Evolutionary conservation across 495 filamentous ascomycete genomes (phyloP).

Genomic region (Penicillium samsonianum): DNA sequence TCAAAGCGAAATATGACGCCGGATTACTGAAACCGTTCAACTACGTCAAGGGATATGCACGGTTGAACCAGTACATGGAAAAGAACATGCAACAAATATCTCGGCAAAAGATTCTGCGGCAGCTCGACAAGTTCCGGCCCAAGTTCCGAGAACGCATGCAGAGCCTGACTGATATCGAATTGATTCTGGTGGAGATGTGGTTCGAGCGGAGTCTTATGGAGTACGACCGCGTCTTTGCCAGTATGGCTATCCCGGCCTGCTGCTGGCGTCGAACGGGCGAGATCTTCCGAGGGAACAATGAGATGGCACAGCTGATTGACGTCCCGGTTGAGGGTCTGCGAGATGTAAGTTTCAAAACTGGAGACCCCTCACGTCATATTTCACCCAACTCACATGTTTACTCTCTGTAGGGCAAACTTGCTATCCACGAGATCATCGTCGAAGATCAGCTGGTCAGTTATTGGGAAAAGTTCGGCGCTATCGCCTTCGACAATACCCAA

Average conservation of each 20-base stretch:
- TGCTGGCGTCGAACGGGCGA: constrained; percentile 97
- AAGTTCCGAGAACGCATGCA: constrained; percentile 97
- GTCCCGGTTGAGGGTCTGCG: constrained; percentile 87
- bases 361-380: neutral
- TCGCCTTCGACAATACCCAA: constrained; percentile 94
- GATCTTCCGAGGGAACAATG: constrained; percentile 96
- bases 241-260: constrained; percentile 97
- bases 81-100: constrained; percentile 74
- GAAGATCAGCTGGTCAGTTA: constrained; percentile 95
- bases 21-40: constrained; percentile 95
- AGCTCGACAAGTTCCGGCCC: constrained; percentile 88
- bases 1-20: constrained; percentile 93
- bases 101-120: constrained; percentile 83
- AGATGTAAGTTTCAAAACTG: constrained; percentile 64
- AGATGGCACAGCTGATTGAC: constrained; percentile 96
- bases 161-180: constrained; percentile 82
- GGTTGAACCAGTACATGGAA: constrained; percentile 87
- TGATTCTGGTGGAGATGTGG: constrained; percentile 97
- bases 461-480: constrained; percentile 99
- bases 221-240: constrained; percentile 96
- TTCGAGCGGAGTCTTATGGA: constrained; percentile 94
- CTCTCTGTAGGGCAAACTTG: constrained; percentile 74
- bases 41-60: constrained; percentile 93
- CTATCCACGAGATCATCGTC: constrained; percentile 91
- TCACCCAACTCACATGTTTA: neutral